Base-by-base conservation (phyloP, 495 filamentous ascomycete species). In the Trichoderma parareesei region DNA sequence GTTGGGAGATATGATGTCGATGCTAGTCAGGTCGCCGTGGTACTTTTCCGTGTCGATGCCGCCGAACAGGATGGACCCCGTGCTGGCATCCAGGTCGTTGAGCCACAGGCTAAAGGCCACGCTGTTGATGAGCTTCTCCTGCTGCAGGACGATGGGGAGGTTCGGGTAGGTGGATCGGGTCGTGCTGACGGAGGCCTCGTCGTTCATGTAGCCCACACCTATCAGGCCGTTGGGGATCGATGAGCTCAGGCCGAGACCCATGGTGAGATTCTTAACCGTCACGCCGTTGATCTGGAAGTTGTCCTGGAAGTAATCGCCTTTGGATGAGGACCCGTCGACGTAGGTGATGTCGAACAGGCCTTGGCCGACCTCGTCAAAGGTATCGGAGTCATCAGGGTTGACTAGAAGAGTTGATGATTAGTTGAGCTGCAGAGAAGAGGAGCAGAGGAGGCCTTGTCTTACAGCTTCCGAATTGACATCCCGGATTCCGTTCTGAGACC, bases 41-140 rank as follows among this genome's bases (percentile, higher is more conserved):
- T 89, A 98, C 73, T 96, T 97, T 35, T 82, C 84, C 0, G 89
- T 92, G 71, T 98, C 89, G 62, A 98, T 90, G 27, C 95, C 94
- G 33, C 94, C 94, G 67, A 98, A 98, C 7, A 64, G 67, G 49
- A 82, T 80, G 65, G 62, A 78, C 41, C 79, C 79, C 11, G 71
- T 74, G 67, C 72, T 78, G 3, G 79, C 70, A 57, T 77, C 75
- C 8, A 93, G 78, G 67, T 93, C 90, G 70, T 96, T 90, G 60
- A 96, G 76, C 92, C 92, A 97, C 10, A 97, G 75, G 63, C 90
- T 95, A 73, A 94, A 98, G 11, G 94, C 93, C 60, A 84, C 86
- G 2, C 89, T 89, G 64, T 89, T 85, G 72, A 96, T 95, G 59
- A 89, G 63, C 3, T 86, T 87, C 60, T 87, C 79, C 49, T 90